Evolutionary conservation across 2,329 filamentous ascomycete species (phyloP).

Genomic region (Monosporascus ibericus): DNA sequence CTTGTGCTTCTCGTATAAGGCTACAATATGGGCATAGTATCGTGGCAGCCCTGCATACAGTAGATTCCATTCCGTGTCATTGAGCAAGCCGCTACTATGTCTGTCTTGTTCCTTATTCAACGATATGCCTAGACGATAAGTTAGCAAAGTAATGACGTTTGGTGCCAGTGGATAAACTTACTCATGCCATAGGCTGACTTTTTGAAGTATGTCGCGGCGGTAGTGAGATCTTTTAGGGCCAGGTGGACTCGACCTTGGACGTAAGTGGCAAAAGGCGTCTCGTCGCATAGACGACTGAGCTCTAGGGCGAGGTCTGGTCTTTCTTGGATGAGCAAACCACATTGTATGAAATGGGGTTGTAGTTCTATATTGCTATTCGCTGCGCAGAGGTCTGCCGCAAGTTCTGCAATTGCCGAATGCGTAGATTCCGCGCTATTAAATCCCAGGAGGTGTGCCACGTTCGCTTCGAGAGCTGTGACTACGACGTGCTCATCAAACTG

Average conservation of each 20-base stretch:
- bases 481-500: slow-evolving; percentile 39
- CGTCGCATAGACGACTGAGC: slow-evolving; percentile 48
- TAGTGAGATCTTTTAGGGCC: slow-evolving; percentile 64
- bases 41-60: slow-evolving; percentile 68
- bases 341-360: slow-evolving; percentile 55
- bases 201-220: slow-evolving; percentile 70
- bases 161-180: slow-evolving; percentile 39
- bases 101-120: slow-evolving; percentile 39
- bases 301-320: slow-evolving; percentile 55
- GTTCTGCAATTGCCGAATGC: slow-evolving; percentile 56
- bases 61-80: slow-evolving; percentile 65
- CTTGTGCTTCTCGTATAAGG: slow-evolving; percentile 72
- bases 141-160: slow-evolving; percentile 18
- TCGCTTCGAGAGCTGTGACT: slow-evolving; percentile 54
- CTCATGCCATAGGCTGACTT: slow-evolving; percentile 78
- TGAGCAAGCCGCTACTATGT: slow-evolving; percentile 62
- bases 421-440: slow-evolving; percentile 45
- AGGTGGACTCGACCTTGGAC: slow-evolving; percentile 77
- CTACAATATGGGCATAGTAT: slow-evolving; percentile 83
- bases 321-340: slow-evolving; percentile 53
- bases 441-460: slow-evolving; percentile 58
- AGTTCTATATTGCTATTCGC: slow-evolving; percentile 61
- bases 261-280: slow-evolving; percentile 65
- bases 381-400: slow-evolving; percentile 60
- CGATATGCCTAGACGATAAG: slow-evolving; percentile 33